Percentiles rank a stretch among this genome's conserved stretches.
Evolutionary conservation across 805 yeast species (phyloP).

Genomic region (Cyberlindnera sargentensis): DNA sequence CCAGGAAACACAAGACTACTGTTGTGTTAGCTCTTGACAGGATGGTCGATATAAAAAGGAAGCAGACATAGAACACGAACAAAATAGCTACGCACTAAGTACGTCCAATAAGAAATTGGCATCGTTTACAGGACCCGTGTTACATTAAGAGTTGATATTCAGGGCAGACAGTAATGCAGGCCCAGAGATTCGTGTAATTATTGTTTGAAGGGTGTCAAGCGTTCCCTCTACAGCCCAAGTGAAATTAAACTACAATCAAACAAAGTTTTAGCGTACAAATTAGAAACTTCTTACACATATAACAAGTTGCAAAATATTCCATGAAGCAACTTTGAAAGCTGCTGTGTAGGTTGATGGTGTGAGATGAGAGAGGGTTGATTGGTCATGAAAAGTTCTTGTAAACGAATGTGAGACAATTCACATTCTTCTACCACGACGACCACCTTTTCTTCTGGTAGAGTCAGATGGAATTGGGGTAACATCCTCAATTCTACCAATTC

Average conservation of each 20-base stretch:
- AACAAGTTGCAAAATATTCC: slow-evolving; percentile 19
- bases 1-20: no score
- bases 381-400: slow-evolving; percentile 2
- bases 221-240: neutral
- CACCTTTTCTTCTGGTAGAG: slow-evolving; percentile 99
- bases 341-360: slow-evolving; percentile 5
- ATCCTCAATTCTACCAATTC: slow-evolving; percentile 99
- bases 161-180: neutral
- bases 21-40: no score
- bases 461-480: slow-evolving; percentile 99
- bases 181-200: neutral
- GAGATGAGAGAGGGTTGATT: slow-evolving; percentile 1
- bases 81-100: no score
- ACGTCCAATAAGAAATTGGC: no score
- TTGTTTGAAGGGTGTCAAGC: neutral
- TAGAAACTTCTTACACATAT: slow-evolving; percentile 22
- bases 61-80: no score
- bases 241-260: neutral
- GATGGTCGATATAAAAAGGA: no score
- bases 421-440: slow-evolving; percentile 99
- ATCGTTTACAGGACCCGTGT: neutral
- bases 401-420: slow-evolving; percentile 28
- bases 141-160: no score
- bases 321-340: slow-evolving; percentile 10
- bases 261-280: slow-evolving; percentile 23